phyloP scores from a whole-genome alignment of 2,329 filamentous ascomycete species.

The Dactylellina parvicollis region DNA sequence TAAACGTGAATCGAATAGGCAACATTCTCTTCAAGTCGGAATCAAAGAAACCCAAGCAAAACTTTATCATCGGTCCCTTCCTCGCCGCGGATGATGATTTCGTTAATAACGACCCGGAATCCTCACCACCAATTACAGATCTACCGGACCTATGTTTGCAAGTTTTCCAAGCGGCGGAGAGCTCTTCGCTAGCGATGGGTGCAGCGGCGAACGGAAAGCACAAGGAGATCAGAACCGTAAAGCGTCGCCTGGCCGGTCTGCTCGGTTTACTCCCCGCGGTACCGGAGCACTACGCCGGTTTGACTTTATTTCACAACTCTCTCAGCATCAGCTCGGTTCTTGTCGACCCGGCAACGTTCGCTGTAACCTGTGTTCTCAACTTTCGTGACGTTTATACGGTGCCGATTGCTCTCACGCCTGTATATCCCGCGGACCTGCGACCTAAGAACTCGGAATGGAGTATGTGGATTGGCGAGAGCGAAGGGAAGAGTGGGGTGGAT shows the following conservation, averaged over 20 bases:
- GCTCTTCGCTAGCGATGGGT: conserved; percentile 7
- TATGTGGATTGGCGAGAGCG: conserved; percentile 29
- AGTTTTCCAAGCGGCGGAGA: conserved; percentile 41
- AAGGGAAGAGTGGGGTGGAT: conserved; percentile 26
- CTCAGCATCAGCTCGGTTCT: conserved; percentile 21
- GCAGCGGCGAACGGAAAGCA: conserved; percentile 1
- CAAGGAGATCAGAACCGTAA: conserved; percentile 41
- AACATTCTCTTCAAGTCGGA: conserved; percentile 47
- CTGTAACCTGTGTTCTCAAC: conserved; percentile 37
- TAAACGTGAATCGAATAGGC: conserved; percentile 37
- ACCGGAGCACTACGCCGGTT: conserved; percentile 31
- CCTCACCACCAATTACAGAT: conserved; percentile 28
- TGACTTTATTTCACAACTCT: conserved; percentile 43
- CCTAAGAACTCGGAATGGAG: conserved; percentile 47
- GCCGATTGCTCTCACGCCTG: conserved; percentile 35
- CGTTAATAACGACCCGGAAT: conserved; percentile 23
- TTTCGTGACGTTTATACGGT: conserved; percentile 45
- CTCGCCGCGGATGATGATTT: conserved; percentile 35
- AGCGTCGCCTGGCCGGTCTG: conserved; percentile 44
- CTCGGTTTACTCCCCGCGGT: conserved; percentile 36
- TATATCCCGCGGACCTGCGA: conserved; percentile 27
- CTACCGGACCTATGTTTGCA: conserved; percentile 43
- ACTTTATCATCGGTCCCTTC: conserved; percentile 30
- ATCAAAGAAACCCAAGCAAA: conserved; percentile 41
- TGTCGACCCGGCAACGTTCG: conserved; percentile 33